Evolutionary conservation across 208 protist genomes (phyloP).

Genomic region (Leishmania aethiopica): DNA sequence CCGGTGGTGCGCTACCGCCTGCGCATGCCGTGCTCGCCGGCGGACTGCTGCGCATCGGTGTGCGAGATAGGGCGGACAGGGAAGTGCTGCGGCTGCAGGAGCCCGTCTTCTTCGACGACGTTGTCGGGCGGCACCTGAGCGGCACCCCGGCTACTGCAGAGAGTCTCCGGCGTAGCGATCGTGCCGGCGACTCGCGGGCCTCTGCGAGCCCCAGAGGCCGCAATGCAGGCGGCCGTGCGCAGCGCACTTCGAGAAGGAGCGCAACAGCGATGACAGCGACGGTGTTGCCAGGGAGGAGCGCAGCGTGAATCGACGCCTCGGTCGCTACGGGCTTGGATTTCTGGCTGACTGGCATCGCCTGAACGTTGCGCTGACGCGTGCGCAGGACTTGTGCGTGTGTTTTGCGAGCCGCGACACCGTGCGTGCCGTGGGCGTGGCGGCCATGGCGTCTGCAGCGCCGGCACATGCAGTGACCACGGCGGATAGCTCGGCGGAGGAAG

Average conservation of each 20-base stretch:
- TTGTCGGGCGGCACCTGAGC: slow-evolving; percentile 13
- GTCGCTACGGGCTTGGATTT: slow-evolving; percentile 78
- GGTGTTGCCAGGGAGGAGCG: slow-evolving; percentile 14
- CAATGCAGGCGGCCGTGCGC: not conserved
- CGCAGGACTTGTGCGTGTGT: slow-evolving; percentile 80
- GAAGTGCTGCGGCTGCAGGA: slow-evolving; percentile 49
- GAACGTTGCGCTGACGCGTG: slow-evolving; percentile 94
- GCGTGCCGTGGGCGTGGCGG: slow-evolving; percentile 30
- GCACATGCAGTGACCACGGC: slow-evolving; percentile 17
- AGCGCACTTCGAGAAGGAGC: not conserved
- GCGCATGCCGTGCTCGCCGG: slow-evolving; percentile 10
- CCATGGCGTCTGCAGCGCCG: slow-evolving; percentile 4
- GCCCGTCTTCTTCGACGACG: slow-evolving; percentile 76
- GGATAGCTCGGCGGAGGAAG: slow-evolving; percentile 26
- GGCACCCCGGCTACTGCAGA: not conserved
- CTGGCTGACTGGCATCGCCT: slow-evolving; percentile 86
- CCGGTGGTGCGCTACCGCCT: not conserved
- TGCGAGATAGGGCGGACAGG: slow-evolving; percentile 62
- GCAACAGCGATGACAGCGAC: slow-evolving; percentile 17
- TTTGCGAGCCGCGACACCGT: slow-evolving; percentile 62
- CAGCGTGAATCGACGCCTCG: slow-evolving; percentile 14
- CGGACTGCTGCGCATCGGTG: slow-evolving; percentile 65
- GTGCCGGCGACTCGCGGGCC: not conserved
- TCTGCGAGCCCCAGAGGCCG: too few species aligned
- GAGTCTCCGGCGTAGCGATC: not conserved